phyloP scores from a whole-genome alignment of 257 asterid species.

The Cinchona pubescens region DNA sequence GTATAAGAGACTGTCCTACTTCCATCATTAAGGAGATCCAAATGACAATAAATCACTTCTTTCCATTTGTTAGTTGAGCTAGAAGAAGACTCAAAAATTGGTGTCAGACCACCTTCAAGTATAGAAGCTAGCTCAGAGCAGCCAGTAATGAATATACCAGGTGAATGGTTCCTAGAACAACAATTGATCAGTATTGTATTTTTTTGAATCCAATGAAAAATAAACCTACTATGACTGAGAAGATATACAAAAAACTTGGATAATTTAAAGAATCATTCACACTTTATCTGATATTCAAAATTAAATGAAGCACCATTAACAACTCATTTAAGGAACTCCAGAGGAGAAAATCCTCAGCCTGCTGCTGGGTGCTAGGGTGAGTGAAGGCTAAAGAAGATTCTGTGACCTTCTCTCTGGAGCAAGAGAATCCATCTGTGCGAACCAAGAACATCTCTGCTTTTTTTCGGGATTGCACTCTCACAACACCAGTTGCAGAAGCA shows the following conservation, averaged over 20 bases:
- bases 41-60: background rate
- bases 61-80: too few relatives aligned
- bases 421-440: slow-evolving; percentile 94
- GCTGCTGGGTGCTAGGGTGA: slow-evolving; percentile 98
- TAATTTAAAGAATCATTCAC: background rate
- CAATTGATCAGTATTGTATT: background rate
- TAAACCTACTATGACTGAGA: background rate
- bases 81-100: background rate
- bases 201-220: background rate
- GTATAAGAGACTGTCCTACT: too few relatives aligned
- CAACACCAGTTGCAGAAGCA: slow-evolving; percentile 92
- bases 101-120: background rate
- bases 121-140: background rate
- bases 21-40: background rate
- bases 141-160: background rate
- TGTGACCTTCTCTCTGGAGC: slow-evolving; percentile 90
- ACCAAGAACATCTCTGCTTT: slow-evolving; percentile 99
- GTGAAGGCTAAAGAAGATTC: slow-evolving; percentile 97
- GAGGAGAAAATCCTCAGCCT: too few relatives aligned
- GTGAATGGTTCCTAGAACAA: background rate
- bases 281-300: background rate
- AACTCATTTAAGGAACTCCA: background rate
- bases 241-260: too few relatives aligned
- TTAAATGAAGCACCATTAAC: background rate
- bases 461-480: slow-evolving; percentile 91